Conservation (phyloP, 75 land plant species). For the Azolla pinnata region DNA sequence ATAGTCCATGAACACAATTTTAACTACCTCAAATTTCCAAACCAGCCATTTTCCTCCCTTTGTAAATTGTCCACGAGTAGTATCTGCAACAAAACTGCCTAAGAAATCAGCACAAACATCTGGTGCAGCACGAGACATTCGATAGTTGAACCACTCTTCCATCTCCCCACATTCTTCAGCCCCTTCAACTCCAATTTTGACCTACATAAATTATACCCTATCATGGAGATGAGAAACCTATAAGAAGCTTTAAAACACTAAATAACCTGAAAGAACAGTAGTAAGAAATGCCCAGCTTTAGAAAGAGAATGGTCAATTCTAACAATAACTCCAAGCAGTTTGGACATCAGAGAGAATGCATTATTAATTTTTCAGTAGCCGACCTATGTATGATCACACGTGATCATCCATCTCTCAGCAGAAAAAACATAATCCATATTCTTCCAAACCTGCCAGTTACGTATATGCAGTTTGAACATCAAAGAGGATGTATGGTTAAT, state of each 20-base stretch:
- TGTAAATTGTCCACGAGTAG: constrained; percentile 62
- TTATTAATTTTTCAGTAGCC: too few species aligned
- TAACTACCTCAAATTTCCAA: constrained; percentile 89
- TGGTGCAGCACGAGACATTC: constrained; percentile 92
- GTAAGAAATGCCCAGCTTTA: too few species aligned
- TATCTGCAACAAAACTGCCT: constrained; percentile 83
- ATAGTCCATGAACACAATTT: not conserved
- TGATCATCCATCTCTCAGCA: too few species aligned
- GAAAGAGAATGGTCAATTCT: too few species aligned
- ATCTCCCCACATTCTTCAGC: constrained; percentile 90
- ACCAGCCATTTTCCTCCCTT: constrained; percentile 97
- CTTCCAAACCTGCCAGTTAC: too few species aligned
- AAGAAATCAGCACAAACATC: constrained; percentile 89
- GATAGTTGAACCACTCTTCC: constrained; percentile 99
- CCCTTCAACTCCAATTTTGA: constrained; percentile 79
- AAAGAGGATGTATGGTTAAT: too few species aligned
- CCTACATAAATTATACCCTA: constrained; percentile 29
- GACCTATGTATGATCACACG: too few species aligned
- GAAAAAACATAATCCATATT: too few species aligned
- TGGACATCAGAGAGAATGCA: too few species aligned
- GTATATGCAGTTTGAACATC: too few species aligned
- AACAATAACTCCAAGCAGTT: too few species aligned
- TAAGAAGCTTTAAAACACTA: not conserved
- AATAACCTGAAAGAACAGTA: too few species aligned
- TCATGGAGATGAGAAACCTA: not conserved